These are phyloP conservation scores for Royoungia palumana DNA, from an alignment of 768 basidiomycete genomes.

Conservation along the genomic window DNA sequence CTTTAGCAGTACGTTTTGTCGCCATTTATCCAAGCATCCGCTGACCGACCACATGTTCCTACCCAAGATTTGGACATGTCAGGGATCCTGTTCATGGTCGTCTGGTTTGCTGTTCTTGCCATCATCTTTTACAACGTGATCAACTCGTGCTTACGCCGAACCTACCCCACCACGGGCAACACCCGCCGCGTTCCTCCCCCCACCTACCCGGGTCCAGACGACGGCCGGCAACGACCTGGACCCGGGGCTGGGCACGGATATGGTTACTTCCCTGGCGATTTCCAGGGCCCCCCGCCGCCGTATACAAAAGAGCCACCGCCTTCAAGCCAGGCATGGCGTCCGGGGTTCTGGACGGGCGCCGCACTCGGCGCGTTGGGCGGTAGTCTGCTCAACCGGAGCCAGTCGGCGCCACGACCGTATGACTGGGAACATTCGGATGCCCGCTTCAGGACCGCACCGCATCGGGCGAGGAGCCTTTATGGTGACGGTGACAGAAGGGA, in stretches of 20 bases:
- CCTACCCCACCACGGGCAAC: conserved; percentile 29
- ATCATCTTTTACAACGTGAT: conserved; percentile 59
- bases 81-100: conserved; percentile 48
- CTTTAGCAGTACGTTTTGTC: conserved; percentile 20
- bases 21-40: not conserved
- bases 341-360: conserved; percentile 87
- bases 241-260: conserved; percentile 19
- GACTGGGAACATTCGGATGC: conserved; percentile 57
- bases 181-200: conserved; percentile 25
- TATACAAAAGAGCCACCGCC: conserved; percentile 43
- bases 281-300: conserved; percentile 52
- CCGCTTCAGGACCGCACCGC: conserved; percentile 28
- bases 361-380: conserved; percentile 68
- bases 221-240: not conserved
- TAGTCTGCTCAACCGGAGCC: conserved; percentile 45
- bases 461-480: conserved; percentile 21
- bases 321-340: conserved; percentile 43
- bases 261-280: conserved; percentile 54
- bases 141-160: conserved; percentile 46
- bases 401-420: conserved; percentile 35
- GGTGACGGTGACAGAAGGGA: conserved; percentile 56
- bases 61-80: conserved; percentile 45
- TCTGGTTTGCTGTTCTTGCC: conserved; percentile 53
- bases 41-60: not conserved
- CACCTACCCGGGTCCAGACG: conserved; percentile 30